Evolutionary conservation across 768 basidiomycete genomes (phyloP), one percentile per base, ranked within the genome.

Genomic region (Termitomyces sp.): DNA sequence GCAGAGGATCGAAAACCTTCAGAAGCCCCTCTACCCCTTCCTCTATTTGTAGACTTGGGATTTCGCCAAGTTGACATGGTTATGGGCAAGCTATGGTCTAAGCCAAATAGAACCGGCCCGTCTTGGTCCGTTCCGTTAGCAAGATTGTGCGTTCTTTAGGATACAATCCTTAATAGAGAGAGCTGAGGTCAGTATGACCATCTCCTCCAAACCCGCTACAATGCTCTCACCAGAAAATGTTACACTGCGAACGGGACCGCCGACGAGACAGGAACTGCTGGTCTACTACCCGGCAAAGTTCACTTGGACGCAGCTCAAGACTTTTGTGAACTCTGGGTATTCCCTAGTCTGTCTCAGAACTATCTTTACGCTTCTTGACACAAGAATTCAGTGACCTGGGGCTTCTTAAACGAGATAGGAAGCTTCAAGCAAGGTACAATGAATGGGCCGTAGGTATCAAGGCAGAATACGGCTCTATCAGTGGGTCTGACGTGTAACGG

Each of bases 291-390:
- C 90, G 14, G 77, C 86, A 5, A 84, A 80, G 61, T 90, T 90
- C 62, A 88, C 89, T 0, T 92, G 88, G 87, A 61, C 69, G 9
- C 84, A 92, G 66, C 72, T 92, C 28, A 91, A 85, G 72, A 79
- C 83, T 4, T 91, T 92, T 61, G 77, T 92, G 50, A 88, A 86
- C 66, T 88, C 90, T 57, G 90, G 90, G 88, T 88, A 68, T 22
- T n/a, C 33, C 40, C 28, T 8, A 24, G 36, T 20, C 6, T 40
- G 38, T 40, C 24, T 59, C 22, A 22, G 14, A 14, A 33, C 14
- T 49, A 20, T 28, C 55, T 10, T 3, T 9, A n/a, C 7, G 22
- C 20, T 13, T 48, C 18, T 48, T 47, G 33, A 55, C 40, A 6
- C 48, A 20, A n/a, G 10, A 40, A 9, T 55, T n/a, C 58, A 92